Conservation (phyloP, 192 early-diverging fungal species). For the Backusella luteola region DNA sequence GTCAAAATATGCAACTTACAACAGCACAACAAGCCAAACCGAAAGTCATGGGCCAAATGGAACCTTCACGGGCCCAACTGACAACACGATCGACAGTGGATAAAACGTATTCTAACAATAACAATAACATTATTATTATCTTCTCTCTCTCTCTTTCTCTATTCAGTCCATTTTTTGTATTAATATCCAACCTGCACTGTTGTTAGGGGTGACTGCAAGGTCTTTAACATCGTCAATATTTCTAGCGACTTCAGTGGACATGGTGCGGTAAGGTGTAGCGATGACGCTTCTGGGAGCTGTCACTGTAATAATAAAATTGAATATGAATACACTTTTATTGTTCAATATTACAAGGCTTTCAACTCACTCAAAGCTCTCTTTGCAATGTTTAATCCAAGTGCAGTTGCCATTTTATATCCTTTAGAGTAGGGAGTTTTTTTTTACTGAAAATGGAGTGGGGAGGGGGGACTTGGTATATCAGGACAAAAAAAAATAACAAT, state of each 20-base stretch:
- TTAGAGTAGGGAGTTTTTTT: slow-evolving; percentile 24
- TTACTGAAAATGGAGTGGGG: slow-evolving; percentile 1
- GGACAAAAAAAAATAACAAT: slow-evolving; percentile 10
- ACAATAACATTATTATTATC: not conserved
- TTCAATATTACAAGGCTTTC: not conserved
- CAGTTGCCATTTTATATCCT: slow-evolving; percentile 12
- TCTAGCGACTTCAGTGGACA: slow-evolving; percentile 33
- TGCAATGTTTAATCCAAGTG: slow-evolving; percentile 37
- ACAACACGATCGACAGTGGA: slow-evolving; percentile 90
- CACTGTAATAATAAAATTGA: not conserved
- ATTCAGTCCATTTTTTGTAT: not conserved
- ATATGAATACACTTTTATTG: not conserved
- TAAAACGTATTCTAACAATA: slow-evolving; percentile 70
- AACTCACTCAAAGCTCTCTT: slow-evolving; percentile 35
- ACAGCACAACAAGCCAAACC: slow-evolving; percentile 94
- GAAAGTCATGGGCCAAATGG: slow-evolving; percentile 87
- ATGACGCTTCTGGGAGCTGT: slow-evolving; percentile 16
- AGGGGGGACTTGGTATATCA: slow-evolving; percentile 2
- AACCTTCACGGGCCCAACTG: slow-evolving; percentile 91
- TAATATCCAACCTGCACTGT: slow-evolving; percentile 34
- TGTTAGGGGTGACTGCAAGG: slow-evolving; percentile 34
- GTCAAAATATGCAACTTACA: slow-evolving; percentile 18
- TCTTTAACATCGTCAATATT: slow-evolving; percentile 38
- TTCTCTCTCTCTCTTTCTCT: not conserved
- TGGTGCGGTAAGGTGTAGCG: slow-evolving; percentile 19